phyloP scores from a whole-genome alignment of 1,284 basidiomycete genomes.

The Pseudozyma thailandica region DNA sequence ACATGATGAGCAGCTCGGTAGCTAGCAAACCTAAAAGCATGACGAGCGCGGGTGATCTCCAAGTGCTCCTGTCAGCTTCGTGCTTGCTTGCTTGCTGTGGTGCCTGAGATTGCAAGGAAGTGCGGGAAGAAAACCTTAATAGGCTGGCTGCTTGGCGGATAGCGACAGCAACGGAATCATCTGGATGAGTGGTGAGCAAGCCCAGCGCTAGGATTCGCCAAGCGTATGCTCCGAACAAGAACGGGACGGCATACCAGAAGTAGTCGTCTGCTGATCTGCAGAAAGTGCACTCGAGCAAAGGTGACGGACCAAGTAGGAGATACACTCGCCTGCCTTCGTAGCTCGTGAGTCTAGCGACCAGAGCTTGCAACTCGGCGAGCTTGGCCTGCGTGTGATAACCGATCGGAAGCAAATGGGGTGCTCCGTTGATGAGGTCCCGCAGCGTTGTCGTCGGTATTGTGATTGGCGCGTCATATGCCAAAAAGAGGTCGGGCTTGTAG shows the following conservation, averaged over 20 bases:
- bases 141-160: conserved; percentile 25
- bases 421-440: conserved; percentile 24
- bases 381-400: conserved; percentile 11
- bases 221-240: conserved; percentile 27
- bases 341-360: conserved; percentile 43
- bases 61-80: conserved; percentile 36
- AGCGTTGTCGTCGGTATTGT: conserved; percentile 41
- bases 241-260: conserved; percentile 38
- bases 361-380: conserved; percentile 35
- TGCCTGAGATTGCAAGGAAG: not conserved
- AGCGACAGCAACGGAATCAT: conserved; percentile 41
- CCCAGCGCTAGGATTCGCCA: conserved; percentile 46
- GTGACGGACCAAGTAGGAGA: conserved; percentile 32
- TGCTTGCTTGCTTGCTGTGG: not conserved
- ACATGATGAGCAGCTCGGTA: conserved; percentile 39
- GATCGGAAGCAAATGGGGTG: conserved; percentile 25
- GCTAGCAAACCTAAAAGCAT: conserved; percentile 15
- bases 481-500: conserved; percentile 41
- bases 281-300: conserved; percentile 41
- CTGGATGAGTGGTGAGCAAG: conserved; percentile 31
- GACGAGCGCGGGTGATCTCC: conserved; percentile 20
- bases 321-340: conserved; percentile 43
- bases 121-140: conserved; percentile 2
- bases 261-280: conserved; percentile 33
- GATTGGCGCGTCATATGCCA: conserved; percentile 33